These are phyloP conservation scores for Golovinomyces cichoracearum DNA, from an alignment of 2,329 filamentous ascomycete species.

Conservation along the genomic window DNA sequence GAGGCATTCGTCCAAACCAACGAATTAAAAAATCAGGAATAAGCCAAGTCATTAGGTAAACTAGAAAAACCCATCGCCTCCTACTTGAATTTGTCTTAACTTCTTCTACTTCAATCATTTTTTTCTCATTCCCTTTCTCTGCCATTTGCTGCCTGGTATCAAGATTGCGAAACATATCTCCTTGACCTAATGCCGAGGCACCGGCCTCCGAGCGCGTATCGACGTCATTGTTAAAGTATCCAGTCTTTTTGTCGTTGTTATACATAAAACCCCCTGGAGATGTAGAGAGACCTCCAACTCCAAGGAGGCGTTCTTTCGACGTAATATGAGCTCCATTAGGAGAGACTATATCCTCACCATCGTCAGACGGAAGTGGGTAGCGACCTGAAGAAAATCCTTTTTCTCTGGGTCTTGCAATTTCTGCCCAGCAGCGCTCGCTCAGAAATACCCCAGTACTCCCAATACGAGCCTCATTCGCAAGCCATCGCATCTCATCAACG, in stretches of 20 bases:
- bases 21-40: conserved; percentile 65
- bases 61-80: conserved; percentile 71
- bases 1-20: conserved; percentile 55
- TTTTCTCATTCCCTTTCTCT: conserved; percentile 77
- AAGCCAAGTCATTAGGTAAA: conserved; percentile 64
- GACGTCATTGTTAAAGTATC: conserved; percentile 54
- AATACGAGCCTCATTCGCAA: conserved; percentile 66
- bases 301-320: conserved; percentile 32
- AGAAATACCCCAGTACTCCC: conserved; percentile 87
- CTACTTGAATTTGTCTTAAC: conserved; percentile 50
- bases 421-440: conserved; percentile 86
- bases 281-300: conserved; percentile 26
- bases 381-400: conserved; percentile 26
- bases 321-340: conserved; percentile 31
- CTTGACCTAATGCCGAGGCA: conserved; percentile 65
- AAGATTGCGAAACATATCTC: conserved; percentile 95
- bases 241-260: conserved; percentile 47
- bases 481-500: conserved; percentile 83
- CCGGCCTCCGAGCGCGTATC: conserved; percentile 81
- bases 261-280: conserved; percentile 35
- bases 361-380: conserved; percentile 29
- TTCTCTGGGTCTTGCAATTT: conserved; percentile 53
- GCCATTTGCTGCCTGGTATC: conserved; percentile 87
- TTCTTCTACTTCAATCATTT: conserved; percentile 74
- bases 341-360: conserved; percentile 35